These are phyloP conservation scores for Nemania bipapillata DNA, from an alignment of 2,329 filamentous ascomycete species.

Conservation along the genomic window DNA sequence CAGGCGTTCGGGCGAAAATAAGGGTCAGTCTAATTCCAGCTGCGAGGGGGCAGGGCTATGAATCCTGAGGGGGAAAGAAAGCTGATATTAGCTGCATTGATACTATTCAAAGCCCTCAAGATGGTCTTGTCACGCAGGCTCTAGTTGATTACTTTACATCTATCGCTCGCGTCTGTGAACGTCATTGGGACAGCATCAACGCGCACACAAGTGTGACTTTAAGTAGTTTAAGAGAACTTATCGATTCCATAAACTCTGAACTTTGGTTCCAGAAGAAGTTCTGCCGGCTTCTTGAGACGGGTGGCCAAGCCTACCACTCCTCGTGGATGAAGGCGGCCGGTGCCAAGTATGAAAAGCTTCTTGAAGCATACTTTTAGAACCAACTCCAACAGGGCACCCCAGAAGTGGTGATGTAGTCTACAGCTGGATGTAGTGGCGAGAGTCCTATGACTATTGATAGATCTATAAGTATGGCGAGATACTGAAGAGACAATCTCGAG, in stretches of 20 bases:
- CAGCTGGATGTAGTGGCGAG: neutral
- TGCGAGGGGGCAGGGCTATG: too few species aligned
- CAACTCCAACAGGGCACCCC: neutral
- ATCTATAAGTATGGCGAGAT: neutral
- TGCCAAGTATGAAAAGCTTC: neutral
- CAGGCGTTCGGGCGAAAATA: too few species aligned
- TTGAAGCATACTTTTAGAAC: neutral
- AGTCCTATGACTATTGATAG: neutral
- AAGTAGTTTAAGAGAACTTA: neutral
- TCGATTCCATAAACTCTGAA: neutral
- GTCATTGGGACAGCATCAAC: too few species aligned
- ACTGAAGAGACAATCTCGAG: conserved; percentile 24
- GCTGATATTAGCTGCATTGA: too few species aligned
- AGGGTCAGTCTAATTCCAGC: too few species aligned
- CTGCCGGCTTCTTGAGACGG: neutral
- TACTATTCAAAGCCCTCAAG: too few species aligned
- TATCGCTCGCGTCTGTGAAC: neutral
- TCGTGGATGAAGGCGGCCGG: conserved; percentile 1
- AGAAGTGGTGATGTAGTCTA: conserved; percentile 5
- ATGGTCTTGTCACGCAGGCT: neutral
- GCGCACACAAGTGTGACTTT: neutral
- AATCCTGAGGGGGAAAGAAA: too few species aligned
- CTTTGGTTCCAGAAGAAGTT: neutral
- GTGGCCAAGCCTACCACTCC: conserved; percentile 1
- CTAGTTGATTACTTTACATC: neutral